Evolutionary conservation across 768 basidiomycete species (phyloP), one percentile per base, ranked within the genome.

Genomic region (Rhodosporidiobolus odoratus): DNA sequence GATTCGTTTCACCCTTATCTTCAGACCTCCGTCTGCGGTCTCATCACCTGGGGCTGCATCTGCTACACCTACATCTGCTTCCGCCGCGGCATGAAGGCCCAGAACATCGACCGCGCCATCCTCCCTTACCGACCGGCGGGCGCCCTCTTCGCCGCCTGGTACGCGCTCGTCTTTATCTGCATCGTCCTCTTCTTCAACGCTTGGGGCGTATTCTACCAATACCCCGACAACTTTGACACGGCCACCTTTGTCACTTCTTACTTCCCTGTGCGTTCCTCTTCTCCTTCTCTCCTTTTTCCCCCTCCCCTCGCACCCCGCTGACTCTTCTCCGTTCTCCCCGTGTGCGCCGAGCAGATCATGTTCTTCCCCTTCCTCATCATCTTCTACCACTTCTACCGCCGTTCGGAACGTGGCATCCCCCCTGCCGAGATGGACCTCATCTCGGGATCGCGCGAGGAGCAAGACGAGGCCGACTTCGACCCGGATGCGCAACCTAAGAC

Each of bases 61-160:
- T 40, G 35, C 47, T 13, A 23, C 27, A 70, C 62, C 47, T 40
- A 66, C 60, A 62, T 63, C 66, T 58, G 62, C 17, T 74, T 41
- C 23, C 52, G 60, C 60, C 21, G 27, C n/a, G 68, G 65, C 4
- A 43, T 74, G 35, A 30, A 56, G 25, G 59, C 34, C 16, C 80
- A 81, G 68, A 78, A 78, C 48, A 77, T 80, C 86, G 86, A 85
- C 75, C 83, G 85, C 37, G 77, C 74, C 62, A 77, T 76, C 50
- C 75, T 82, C 35, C 77, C 79, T n/a, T 82, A 79, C 79, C 77
- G 75, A 60, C 74, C 77, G 17, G 78, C 76, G 37, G 68, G 81
- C 67, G 78, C 79, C 66, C 89, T 89, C 0, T 90, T 84, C 73
- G 78, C 89, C 43, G 81, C 88, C 23, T 86, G 85, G 78, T 89